Base-by-base conservation (phyloP, 345 rosid genomes). In the Geranium rotundifolium region DNA sequence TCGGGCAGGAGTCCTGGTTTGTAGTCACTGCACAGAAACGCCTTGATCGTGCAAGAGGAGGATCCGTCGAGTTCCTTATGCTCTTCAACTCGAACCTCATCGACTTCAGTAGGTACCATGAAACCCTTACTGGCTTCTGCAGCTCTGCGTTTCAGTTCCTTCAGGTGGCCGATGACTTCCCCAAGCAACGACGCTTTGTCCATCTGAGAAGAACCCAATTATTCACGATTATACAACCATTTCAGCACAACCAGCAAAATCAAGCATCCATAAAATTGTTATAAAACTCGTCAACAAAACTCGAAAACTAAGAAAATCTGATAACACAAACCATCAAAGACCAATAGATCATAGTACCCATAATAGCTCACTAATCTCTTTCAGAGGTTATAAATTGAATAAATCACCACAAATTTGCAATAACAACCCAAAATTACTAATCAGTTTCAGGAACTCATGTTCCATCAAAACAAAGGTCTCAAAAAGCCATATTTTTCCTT, bases 181-280 rank as follows among this genome's bases (percentile, higher is more conserved):
- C 80, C 90, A 37, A 87, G 88, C 73, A 87, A 76, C 34, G 88
- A 64, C n/a, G 90, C 88, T 63, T 87, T 87, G 75, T 87, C 95
- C 90, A 84, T 84, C 90, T 87, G 20, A 19, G 1, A 46, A 19
- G 1, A 46, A 46, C 15, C 52, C 14, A 46, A 12, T 46, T 46
- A n/a, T n/a, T 46, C 3, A 14, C 15, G 10, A 14, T 46, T 46
- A 23, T 23, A 0, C 2, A 23, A 23, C 27, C 27, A 23, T 23
- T 23, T 23, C 27, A 23, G 27, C 27, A 23, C 2, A 23, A 2
- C 27, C 27, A 23, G 27, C 27, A 23, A 23, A 23, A 23, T 23
- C 27, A 37, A 37, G 46, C 46, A 37, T 37, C 46, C 46, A 37
- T 37, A 6, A 37, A 37, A 37, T 37, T 37, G 46, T 37, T 37